Evolutionary conservation across 345 rosid species (phyloP).

Genomic region (Gossypium sturtianum): DNA sequence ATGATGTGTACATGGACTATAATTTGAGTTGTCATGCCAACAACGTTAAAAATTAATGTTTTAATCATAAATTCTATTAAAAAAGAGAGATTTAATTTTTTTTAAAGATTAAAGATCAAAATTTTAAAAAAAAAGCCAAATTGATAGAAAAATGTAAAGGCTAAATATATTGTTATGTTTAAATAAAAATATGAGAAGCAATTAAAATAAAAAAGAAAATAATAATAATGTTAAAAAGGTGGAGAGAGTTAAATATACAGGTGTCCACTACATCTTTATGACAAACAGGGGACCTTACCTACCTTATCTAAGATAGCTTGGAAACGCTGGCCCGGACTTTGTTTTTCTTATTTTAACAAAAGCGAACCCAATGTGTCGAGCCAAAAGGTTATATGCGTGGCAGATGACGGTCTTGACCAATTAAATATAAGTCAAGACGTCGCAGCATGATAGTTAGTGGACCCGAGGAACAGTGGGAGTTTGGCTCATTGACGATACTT

Average conservation of each 20-base stretch:
- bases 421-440: neutral
- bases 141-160: too few species aligned
- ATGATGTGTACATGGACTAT: too few species aligned
- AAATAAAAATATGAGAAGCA: too few species aligned
- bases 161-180: too few species aligned
- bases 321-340: neutral
- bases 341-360: neutral
- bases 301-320: neutral
- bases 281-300: neutral
- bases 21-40: too few species aligned
- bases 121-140: too few species aligned
- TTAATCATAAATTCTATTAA: too few species aligned
- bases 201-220: neutral
- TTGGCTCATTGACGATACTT: neutral
- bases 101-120: accelerated
- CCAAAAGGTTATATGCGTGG: neutral
- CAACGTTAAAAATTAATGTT: too few species aligned
- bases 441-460: neutral
- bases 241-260: neutral
- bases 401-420: neutral
- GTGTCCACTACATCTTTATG: neutral
- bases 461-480: too few species aligned
- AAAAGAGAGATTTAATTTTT: too few species aligned
- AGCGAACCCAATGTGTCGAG: neutral
- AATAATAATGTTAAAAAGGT: too few species aligned